Base-by-base conservation (phyloP, 768 basidiomycete species). In the Termitomyces titanicus region DNA sequence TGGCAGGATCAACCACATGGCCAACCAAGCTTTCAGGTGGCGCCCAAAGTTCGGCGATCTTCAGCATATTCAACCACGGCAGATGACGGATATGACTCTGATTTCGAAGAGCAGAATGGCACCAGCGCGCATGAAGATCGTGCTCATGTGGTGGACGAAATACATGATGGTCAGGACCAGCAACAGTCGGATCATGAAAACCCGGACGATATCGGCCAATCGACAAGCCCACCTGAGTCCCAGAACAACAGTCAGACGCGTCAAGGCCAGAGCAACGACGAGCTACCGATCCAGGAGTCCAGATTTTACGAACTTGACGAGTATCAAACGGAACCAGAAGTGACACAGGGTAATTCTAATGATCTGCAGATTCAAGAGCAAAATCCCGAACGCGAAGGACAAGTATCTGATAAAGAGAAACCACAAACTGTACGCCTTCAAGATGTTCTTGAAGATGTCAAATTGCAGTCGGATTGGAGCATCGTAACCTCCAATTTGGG, bases 381-480 rank as follows among this genome's bases (percentile, higher is more conserved):
- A 29, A 9, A 29, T 29, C 31, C 53, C 47, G 66, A 61, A 69
- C 39, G 66, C 67, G 71, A 47, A 76, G 76, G 17, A 70, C 69
- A 20, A 66, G 69, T 48, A 75, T 70, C 75, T 74, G 29, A 4
- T 9, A 9, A 29, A 29, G 29, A 29, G 9, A 9, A 29, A 29
- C 29, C 29, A 29, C 5, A 9, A 29, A 9, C 3, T 29, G 9
- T 29, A 13, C 12, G 38, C 12, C 38, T 18, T 39, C 5, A 39
- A 39, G 38, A 39, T n/a, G n/a, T n/a, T n/a, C n/a, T n/a, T n/a
- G n/a, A n/a, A n/a, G n/a, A n/a, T n/a, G n/a, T n/a, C n/a, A n/a
- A n/a, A n/a, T n/a, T n/a, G n/a, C n/a, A n/a, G n/a, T n/a, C n/a
- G n/a, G n/a, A n/a, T n/a, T n/a, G 10, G 22, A 22, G 17, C 11